These are phyloP conservation scores for Ophiosphaerella narmari DNA, from an alignment of 2,329 filamentous ascomycete genomes.

Conservation along the genomic window DNA sequence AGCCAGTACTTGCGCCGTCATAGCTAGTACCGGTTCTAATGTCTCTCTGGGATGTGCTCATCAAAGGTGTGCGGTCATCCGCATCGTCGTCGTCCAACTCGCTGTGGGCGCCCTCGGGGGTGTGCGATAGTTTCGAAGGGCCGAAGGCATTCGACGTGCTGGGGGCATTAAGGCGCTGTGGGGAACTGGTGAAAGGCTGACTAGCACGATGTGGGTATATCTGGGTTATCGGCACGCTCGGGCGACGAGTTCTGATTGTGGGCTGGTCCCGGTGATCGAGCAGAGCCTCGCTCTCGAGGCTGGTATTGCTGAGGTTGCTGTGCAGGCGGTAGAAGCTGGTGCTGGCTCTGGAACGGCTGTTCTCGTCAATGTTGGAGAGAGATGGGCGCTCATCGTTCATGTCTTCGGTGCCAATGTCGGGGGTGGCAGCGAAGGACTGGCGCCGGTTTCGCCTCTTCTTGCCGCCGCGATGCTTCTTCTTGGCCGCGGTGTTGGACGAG, in stretches of 20 bases:
- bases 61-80: slow-evolving; percentile 61
- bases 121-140: slow-evolving; percentile 36
- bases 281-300: slow-evolving; percentile 84
- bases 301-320: slow-evolving; percentile 75
- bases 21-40: slow-evolving; percentile 42
- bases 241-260: slow-evolving; percentile 47
- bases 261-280: slow-evolving; percentile 76
- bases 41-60: slow-evolving; percentile 47
- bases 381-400: slow-evolving; percentile 58
- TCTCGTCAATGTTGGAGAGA: slow-evolving; percentile 44
- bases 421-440: slow-evolving; percentile 73
- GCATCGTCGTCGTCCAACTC: slow-evolving; percentile 52
- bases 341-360: slow-evolving; percentile 42
- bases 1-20: slow-evolving; percentile 37
- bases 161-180: slow-evolving; percentile 21
- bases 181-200: slow-evolving; percentile 24
- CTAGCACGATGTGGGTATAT: slow-evolving; percentile 35
- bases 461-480: slow-evolving; percentile 75
- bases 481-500: slow-evolving; percentile 43
- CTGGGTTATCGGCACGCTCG: slow-evolving; percentile 48
- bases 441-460: slow-evolving; percentile 77
- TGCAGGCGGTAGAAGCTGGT: slow-evolving; percentile 60
- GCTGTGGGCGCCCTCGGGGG: slow-evolving; percentile 49
- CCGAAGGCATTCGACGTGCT: slow-evolving; percentile 17
- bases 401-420: slow-evolving; percentile 59